Evolutionary conservation across 768 basidiomycete genomes (phyloP).

Genomic region (Auricularia auricula-judae): DNA sequence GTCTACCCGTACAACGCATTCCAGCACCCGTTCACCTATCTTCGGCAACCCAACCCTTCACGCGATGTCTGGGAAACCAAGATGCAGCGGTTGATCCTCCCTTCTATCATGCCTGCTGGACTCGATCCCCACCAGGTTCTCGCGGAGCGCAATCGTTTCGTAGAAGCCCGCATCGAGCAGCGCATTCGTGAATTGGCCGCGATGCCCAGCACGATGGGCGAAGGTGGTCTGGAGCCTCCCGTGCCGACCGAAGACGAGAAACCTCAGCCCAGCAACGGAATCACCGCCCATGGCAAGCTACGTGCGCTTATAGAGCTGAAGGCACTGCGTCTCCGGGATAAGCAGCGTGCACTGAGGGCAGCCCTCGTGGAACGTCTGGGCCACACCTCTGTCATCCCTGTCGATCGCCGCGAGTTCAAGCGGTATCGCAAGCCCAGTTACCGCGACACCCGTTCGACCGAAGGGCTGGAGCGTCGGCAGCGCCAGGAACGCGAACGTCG

Average conservation of each 20-base stretch:
- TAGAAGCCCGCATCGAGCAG: conserved; percentile 82
- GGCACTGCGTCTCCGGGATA: conserved; percentile 75
- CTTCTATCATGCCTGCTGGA: conserved; percentile 81
- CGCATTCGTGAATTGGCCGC: conserved; percentile 78
- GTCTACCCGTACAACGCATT: conserved; percentile 92
- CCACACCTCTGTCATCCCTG: conserved; percentile 78
- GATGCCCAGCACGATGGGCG: conserved; percentile 69
- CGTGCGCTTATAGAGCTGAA: conserved; percentile 91
- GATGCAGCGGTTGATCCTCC: conserved; percentile 72
- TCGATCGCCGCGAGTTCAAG: conserved; percentile 88
- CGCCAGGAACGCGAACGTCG: conserved; percentile 85
- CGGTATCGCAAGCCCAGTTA: conserved; percentile 75
- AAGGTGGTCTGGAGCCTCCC: conserved; percentile 52
- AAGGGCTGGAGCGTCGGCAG: conserved; percentile 84
- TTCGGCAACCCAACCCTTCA: conserved; percentile 64
- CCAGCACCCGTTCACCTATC: conserved; percentile 48
- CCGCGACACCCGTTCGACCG: conserved; percentile 82
- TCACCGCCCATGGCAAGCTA: conserved; percentile 61
- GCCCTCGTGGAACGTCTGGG: conserved; percentile 78
- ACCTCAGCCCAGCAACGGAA: conserved; percentile 6
- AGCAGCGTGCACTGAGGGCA: conserved; percentile 80
- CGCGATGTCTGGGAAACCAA: conserved; percentile 55
- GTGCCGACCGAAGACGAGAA: conserved; percentile 24
- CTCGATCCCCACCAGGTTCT: conserved; percentile 87
- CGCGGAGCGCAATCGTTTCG: conserved; percentile 83